phyloP scores from a whole-genome alignment of 495 filamentous ascomycete species.

The Stereocaulon alpinum region DNA sequence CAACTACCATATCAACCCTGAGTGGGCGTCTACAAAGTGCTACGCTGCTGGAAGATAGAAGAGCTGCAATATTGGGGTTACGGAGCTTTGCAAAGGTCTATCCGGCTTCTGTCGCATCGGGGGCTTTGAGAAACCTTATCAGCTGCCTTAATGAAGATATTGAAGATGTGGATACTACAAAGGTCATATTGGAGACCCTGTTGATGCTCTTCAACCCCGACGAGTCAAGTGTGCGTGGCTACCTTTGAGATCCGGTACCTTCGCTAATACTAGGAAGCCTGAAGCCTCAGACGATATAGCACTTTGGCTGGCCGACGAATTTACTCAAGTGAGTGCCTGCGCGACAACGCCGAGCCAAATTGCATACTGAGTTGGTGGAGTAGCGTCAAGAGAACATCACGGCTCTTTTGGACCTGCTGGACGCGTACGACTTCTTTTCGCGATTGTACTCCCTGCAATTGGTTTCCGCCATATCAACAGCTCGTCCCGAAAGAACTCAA shows the following conservation, averaged over 20 bases:
- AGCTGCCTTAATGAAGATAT: conserved; percentile 73
- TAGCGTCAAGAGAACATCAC: conserved; percentile 96
- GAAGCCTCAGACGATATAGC: conserved; percentile 96
- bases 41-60: conserved; percentile 85
- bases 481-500: conserved; percentile 86
- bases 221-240: conserved; percentile 49
- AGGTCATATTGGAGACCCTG: conserved; percentile 87
- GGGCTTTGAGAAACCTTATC: conserved; percentile 77
- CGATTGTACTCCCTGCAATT: conserved; percentile 88
- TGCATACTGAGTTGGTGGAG: conserved; percentile 36
- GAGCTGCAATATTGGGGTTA: conserved; percentile 83
- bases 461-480: conserved; percentile 73
- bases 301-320: conserved; percentile 94
- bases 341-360: neutral
- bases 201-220: conserved; percentile 82
- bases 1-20: conserved; percentile 82
- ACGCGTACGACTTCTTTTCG: conserved; percentile 82
- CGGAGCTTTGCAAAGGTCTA: conserved; percentile 93
- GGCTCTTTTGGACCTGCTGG: conserved; percentile 76
- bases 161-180: conserved; percentile 93
- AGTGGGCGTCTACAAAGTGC: conserved; percentile 77
- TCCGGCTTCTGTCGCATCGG: conserved; percentile 92
- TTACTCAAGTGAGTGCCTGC: conserved; percentile 65
- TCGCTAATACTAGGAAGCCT: conserved; percentile 44
- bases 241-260: neutral